Conservation (phyloP, 495 filamentous ascomycete genomes). For the Podospora pseudocomata region DNA sequence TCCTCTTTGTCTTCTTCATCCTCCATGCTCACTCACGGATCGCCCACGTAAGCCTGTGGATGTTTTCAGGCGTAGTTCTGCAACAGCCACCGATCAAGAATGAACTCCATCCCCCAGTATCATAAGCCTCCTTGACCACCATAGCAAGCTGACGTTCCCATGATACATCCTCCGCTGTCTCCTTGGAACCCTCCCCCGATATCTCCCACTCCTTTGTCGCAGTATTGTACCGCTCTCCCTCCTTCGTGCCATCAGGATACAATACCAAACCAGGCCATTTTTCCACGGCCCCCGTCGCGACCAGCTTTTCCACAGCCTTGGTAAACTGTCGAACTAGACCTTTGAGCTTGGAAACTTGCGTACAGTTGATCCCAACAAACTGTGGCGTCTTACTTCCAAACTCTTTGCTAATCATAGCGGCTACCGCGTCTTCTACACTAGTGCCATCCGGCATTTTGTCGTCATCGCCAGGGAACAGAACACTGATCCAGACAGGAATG, state of each 20-base stretch:
- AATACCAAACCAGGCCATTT: slow-evolving; percentile 54
- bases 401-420: slow-evolving; percentile 37
- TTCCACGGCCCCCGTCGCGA: slow-evolving; percentile 28
- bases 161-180: slow-evolving; percentile 27
- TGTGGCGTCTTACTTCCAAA: slow-evolving; percentile 39
- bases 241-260: slow-evolving; percentile 65
- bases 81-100: slow-evolving; percentile 62
- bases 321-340: slow-evolving; percentile 47
- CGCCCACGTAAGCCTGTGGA: slow-evolving; percentile 18
- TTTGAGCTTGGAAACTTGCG: slow-evolving; percentile 52
- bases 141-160: slow-evolving; percentile 56
- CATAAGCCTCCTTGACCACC: slow-evolving; percentile 54
- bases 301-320: slow-evolving; percentile 34
- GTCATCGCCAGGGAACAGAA: slow-evolving; percentile 54
- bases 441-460: slow-evolving; percentile 46
- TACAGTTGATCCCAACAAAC: slow-evolving; percentile 68
- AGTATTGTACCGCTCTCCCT: slow-evolving; percentile 61
- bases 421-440: slow-evolving; percentile 44
- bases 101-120: slow-evolving; percentile 51
- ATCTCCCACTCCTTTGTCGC: slow-evolving; percentile 55
- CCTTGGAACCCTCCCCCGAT: slow-evolving; percentile 21
- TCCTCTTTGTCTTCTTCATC: too few species aligned
- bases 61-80: slow-evolving; percentile 52
- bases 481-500: slow-evolving; percentile 56
- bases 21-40: too few species aligned